phyloP scores from a whole-genome alignment of 2,329 filamentous ascomycete species.

The Sporothrix pseudoabietina region DNA sequence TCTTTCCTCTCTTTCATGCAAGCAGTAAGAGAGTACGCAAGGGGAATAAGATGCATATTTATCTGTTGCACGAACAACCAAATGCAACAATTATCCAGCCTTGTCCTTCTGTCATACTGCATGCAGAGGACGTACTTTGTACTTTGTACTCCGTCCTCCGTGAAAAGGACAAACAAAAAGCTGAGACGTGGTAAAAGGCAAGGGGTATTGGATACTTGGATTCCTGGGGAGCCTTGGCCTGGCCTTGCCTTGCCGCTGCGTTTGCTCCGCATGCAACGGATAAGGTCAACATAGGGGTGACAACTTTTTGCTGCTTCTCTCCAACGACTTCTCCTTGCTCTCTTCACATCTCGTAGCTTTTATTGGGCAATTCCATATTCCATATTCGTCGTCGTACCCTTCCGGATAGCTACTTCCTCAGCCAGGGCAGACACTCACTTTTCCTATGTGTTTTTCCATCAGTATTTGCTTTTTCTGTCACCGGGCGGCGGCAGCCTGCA shows the following conservation, averaged over 20 bases:
- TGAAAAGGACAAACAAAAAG: neutral
- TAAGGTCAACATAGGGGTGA: neutral
- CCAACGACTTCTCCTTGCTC: neutral
- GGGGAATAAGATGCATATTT: neutral
- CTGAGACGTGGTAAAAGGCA: neutral
- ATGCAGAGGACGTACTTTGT: neutral
- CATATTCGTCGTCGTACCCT: too few relatives aligned
- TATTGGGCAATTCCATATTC: constrained; percentile 20
- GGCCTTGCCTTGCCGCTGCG: neutral
- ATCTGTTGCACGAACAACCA: neutral
- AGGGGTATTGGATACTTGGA: neutral
- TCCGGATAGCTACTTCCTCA: constrained; percentile 5
- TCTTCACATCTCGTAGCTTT: neutral
- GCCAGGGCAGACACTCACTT: neutral
- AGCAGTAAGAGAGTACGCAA: neutral
- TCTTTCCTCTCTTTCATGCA: neutral
- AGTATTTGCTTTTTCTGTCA: neutral
- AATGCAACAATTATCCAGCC: neutral
- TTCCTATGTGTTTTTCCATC: neutral
- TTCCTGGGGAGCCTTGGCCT: neutral
- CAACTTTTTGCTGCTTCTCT: neutral
- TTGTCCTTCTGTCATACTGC: neutral
- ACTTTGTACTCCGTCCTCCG: too few relatives aligned
- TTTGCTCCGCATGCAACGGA: neutral
- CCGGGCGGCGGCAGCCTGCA: neutral